phyloP scores from a whole-genome alignment of 2,329 filamentous ascomycete species.

The Pseudocercospora macadamiae region DNA sequence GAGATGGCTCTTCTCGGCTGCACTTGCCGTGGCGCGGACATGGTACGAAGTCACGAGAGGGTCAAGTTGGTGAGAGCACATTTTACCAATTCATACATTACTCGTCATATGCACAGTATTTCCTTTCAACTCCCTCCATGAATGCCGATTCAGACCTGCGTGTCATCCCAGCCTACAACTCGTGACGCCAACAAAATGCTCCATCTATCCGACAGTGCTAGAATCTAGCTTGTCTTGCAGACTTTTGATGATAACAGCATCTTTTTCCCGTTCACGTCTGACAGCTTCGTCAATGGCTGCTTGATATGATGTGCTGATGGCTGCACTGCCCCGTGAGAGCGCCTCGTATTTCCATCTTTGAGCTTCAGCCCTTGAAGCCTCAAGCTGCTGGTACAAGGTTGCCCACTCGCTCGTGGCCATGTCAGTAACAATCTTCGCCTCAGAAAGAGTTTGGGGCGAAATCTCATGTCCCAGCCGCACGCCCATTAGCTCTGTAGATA shows the following conservation, averaged over 20 bases:
- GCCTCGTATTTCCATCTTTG: slow-evolving; percentile 27
- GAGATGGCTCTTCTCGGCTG: neutral
- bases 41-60: neutral
- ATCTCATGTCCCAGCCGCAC: neutral
- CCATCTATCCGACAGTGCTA: neutral
- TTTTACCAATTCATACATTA: too few species aligned
- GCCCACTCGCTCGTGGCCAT: slow-evolving; percentile 15
- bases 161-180: too few species aligned
- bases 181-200: neutral
- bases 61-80: too few species aligned
- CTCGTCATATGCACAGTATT: too few species aligned
- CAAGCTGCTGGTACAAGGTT: slow-evolving; percentile 24
- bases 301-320: slow-evolving; percentile 24
- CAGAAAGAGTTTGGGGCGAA: neutral
- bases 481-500: slow-evolving; percentile 7
- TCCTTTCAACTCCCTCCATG: too few species aligned
- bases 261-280: slow-evolving; percentile 27
- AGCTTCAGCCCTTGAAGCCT: slow-evolving; percentile 14
- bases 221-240: slow-evolving; percentile 20
- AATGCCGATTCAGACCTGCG: too few species aligned
- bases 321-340: slow-evolving; percentile 19
- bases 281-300: slow-evolving; percentile 31
- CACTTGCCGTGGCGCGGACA: neutral
- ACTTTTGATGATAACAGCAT: slow-evolving; percentile 22
- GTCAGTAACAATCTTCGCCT: neutral